Base-by-base conservation (phyloP, 2,329 filamentous ascomycete genomes). In the Penicillium sp. region DNA sequence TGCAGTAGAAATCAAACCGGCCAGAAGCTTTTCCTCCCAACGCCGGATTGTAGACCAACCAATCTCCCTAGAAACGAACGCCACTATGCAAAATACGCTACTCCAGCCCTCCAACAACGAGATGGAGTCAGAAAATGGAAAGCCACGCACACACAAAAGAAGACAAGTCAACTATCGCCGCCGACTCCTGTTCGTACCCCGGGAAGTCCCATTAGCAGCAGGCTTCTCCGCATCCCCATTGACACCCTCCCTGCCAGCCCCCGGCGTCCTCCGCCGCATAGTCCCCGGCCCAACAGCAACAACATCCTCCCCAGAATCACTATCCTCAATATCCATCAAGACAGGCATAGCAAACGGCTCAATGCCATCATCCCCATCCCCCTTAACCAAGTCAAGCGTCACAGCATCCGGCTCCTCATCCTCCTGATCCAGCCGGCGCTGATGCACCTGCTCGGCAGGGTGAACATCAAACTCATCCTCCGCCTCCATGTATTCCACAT, bases 391-490 rank as follows among this genome's bases (percentile, higher is more conserved):
- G 52, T 90, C 85, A 39, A 88, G 75, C 0, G 87, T 90, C 49
- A 96, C 72, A 1, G 96, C 88, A 63, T 98, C 93, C 4, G 97
- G 84, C 51, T 89, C 84, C 66, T 97, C 93, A 61, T 97, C 93
- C 70, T 98, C 93, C 12, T 85, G 79, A 65, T 97, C 90, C 2
- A 97, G 77, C 38, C 90, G 81, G 28, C 91, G 82, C 68, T 95
- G 91, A 65, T 94, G 88, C 49, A 97, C 84, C 68, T 97, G 91
- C 65, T 96, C 91, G 51, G 91, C 85, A 0, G 89, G 89, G 65
- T 97, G 93, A 49, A 97, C 94, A 68, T 98, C 94, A 61, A 98
- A 98, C 65, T 98, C 93, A 66, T 98, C 93, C 70, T 98, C 93
- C 49, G 82, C 81, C 69, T 98, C 93, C 37, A 94, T 81, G 65